phyloP scores from a whole-genome alignment of 2,329 filamentous ascomycete species.

The Massarina eburnea region DNA sequence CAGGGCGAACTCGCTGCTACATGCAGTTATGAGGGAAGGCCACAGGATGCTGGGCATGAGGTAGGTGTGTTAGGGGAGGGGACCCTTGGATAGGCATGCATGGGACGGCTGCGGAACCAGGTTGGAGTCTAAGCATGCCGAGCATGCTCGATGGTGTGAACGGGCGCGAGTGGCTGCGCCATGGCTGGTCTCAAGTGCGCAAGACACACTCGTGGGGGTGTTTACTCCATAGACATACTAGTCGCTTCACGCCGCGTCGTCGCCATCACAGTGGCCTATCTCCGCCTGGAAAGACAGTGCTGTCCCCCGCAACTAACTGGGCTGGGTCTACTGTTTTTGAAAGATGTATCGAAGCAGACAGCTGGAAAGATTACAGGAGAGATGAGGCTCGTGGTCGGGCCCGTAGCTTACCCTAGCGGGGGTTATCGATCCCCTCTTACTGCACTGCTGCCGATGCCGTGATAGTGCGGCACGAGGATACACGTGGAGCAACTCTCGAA shows the following conservation, averaged over 20 bases:
- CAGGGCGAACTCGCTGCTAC: constrained; percentile 29
- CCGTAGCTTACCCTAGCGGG: too few species aligned
- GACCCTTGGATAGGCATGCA: constrained; percentile 16
- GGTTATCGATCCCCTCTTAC: too few species aligned
- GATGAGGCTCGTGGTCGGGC: too few species aligned
- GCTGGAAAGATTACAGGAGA: too few species aligned
- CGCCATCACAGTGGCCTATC: background rate
- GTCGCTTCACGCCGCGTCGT: constrained; percentile 28
- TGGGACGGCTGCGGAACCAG: constrained; percentile 26
- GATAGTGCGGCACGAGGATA: too few species aligned
- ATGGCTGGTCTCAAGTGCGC: constrained; percentile 30
- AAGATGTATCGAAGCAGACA: too few species aligned
- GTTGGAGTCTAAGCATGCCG: constrained; percentile 27
- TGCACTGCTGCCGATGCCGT: too few species aligned
- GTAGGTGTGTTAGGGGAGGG: constrained; percentile 30
- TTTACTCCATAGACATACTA: constrained; percentile 25
- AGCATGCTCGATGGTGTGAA: constrained; percentile 24
- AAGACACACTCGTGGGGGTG: constrained; percentile 33
- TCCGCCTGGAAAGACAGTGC: constrained; percentile 3
- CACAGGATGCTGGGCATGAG: constrained; percentile 31
- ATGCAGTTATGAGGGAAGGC: constrained; percentile 37
- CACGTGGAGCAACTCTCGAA: too few species aligned
- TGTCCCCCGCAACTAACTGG: too few species aligned
- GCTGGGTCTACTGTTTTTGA: too few species aligned
- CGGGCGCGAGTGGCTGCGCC: constrained; percentile 31